phyloP scores from a whole-genome alignment of 768 basidiomycete species.

The Termitomyces sp. region DNA sequence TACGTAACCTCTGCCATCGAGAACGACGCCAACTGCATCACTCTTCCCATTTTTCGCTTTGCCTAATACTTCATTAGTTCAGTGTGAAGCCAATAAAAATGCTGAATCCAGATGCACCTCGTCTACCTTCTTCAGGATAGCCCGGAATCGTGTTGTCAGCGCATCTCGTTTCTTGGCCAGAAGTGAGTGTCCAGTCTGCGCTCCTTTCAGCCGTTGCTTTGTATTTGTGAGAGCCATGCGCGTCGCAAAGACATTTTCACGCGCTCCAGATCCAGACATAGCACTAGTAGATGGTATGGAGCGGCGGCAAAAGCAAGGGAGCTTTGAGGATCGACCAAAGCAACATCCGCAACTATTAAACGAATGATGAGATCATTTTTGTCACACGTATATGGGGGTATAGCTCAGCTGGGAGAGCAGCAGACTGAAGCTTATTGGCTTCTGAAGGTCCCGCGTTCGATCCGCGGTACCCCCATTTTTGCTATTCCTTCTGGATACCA shows the following conservation, averaged over 20 bases:
- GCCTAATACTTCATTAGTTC: constrained; percentile 53
- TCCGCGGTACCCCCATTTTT: constrained; percentile 66
- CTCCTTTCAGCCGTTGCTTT: constrained; percentile 83
- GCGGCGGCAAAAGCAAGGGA: background rate
- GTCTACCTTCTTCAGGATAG: constrained; percentile 95
- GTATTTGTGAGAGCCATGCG: constrained; percentile 97
- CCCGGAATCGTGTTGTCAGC: constrained; percentile 88
- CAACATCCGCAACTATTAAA: too few species aligned
- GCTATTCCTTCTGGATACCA: too few species aligned
- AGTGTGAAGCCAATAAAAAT: constrained; percentile 9
- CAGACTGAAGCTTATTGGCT: constrained; percentile 57
- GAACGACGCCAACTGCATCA: constrained; percentile 98
- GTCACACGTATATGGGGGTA: constrained; percentile 34
- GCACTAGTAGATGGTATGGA: background rate
- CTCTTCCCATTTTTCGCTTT: constrained; percentile 97
- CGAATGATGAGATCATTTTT: too few species aligned
- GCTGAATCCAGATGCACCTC: constrained; percentile 53
- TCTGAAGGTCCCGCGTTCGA: constrained; percentile 80
- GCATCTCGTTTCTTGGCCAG: constrained; percentile 99
- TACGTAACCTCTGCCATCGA: constrained; percentile 99
- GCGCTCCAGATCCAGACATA: constrained; percentile 88
- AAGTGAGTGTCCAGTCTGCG: constrained; percentile 92
- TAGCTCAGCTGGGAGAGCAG: constrained; percentile 78
- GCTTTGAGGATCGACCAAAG: background rate
- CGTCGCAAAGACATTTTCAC: constrained; percentile 95